Base-by-base conservation (phyloP, 129 eudicot species). In the Artemisia annua region DNA sequence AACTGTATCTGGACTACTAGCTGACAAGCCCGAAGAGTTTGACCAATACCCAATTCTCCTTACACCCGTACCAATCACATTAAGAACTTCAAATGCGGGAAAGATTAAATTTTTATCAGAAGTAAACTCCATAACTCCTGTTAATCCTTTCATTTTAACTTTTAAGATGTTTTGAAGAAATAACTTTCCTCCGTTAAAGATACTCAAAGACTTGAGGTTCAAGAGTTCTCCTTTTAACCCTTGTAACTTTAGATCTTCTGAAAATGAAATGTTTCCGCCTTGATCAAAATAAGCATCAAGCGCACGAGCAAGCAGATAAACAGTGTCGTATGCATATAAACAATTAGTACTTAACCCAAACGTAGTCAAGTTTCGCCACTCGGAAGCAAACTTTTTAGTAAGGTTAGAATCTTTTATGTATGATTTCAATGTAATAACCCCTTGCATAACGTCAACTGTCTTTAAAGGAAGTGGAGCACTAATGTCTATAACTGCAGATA, bases 11-110 rank as follows among this genome's bases (percentile, higher is more conserved):
- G 96, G 97, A 30, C 67, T 81, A 30, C 16, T 68, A 79, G 84
- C 60, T 55, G 96, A 87, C 75, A 92, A 74, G 60, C 98, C 95
- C 20, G 96, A 89, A 53, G 8, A 62, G 61, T 92, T 83, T 44
- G 96, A 80, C 97, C 97, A 92, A 77, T 86, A 88, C n/a, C 98
- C 98, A 10, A 87, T 63, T 46, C n/a, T 80, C 69, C 83, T 76
- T 48, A 62, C 70, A 59, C 97, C 97, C 3, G 86, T 85, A 4
- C 96, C 97, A 66, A 89, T 75, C 58, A 92, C 89, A 75, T 92
- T 92, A 48, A 87, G 80, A 63, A 92, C 86, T 75, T 92, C 96
- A 73, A 74, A 92, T 5, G 96, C 80, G 11, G 97, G 97, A 50
- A 46, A 75, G 18, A 77, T 48, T 17, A 89, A 46, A 59, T 77